Evolutionary conservation across 345 rosid genomes (phyloP).

Genomic region (Salix udensis): DNA sequence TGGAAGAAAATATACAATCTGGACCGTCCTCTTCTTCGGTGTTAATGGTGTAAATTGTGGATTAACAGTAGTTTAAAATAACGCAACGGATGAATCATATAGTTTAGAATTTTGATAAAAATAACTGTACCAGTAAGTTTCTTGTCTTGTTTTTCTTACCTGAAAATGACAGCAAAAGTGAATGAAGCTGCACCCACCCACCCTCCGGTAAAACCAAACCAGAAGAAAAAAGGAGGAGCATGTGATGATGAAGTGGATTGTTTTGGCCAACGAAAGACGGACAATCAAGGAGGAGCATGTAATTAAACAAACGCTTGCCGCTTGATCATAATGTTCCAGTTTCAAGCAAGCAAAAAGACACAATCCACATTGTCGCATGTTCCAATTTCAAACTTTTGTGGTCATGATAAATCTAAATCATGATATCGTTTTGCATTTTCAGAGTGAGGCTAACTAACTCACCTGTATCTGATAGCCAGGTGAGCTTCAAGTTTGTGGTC

Average conservation of each 20-base stretch:
- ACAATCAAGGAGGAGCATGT: too few species aligned
- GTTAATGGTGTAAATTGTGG: neutral
- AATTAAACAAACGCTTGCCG: too few species aligned
- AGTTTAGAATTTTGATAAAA: neutral
- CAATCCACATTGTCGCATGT: too few species aligned
- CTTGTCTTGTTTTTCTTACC: neutral
- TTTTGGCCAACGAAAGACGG: too few species aligned
- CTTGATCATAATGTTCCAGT: too few species aligned
- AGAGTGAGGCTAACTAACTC: conserved; percentile 1
- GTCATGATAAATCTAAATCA: too few species aligned
- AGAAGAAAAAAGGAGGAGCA: too few species aligned
- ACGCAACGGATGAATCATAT: neutral
- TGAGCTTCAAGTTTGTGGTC: conserved; percentile 85
- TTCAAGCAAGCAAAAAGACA: too few species aligned
- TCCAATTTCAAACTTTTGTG: too few species aligned
- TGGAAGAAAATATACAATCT: neutral
- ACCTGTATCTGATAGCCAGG: conserved; percentile 49
- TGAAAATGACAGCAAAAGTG: neutral
- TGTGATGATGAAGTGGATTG: too few species aligned
- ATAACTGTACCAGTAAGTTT: neutral
- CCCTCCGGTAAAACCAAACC: neutral
- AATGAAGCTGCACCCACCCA: neutral
- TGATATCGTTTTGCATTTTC: too few species aligned
- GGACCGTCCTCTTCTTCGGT: neutral
- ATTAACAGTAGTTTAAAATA: too few species aligned